Evolutionary conservation across 805 yeast species (phyloP), one percentile per base, ranked within the genome.

Genomic region (Metschnikowia reukaufii): DNA sequence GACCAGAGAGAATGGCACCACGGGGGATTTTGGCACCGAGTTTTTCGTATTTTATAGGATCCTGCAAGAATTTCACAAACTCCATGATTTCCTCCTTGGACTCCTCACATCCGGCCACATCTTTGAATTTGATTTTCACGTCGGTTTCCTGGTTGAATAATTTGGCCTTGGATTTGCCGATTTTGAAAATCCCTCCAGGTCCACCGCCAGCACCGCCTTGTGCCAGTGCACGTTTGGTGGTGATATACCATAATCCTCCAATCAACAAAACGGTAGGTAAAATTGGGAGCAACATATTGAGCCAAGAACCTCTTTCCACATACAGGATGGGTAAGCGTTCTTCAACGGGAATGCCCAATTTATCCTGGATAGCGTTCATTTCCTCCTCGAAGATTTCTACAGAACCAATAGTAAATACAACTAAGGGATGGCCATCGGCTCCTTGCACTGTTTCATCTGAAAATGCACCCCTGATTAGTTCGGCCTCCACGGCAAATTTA

Each of bases 21-120:
- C 98, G 82, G 39, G 99, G 99, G 56, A 94, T 94, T 65, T 90
- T 88, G 33, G 98, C 99, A 33, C 99, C 99, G 48, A 94, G 74
- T 50, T 82, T 81, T 65, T 91, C 97, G 67, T 91, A 94, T 64
- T 90, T 88, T 46, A 77, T 75, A 8, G 99, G 99, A 55, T 89
- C 81, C 64, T 92, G 87, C 67, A 94, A 79, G 64, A 95, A 94
- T 57, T 85, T 82, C 44, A 94, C 99, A 75, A 94, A 94, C 67
- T 94, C 99, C 96, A 90, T 88, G 52, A 94, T 91, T 69, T 94
- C 99, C 56, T 84, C 92, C 68, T 94, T 94, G 9, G 99, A 96
- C 70, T 94, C 99, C 51, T 84, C 86, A 75, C 92, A 87, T 44
- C 99, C 99, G 1, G 99, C 99, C 42, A 94, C 99, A 66, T 95